Evolutionary conservation across 495 filamentous ascomycete species (phyloP).

Genomic region (Chaetomium fimeti): DNA sequence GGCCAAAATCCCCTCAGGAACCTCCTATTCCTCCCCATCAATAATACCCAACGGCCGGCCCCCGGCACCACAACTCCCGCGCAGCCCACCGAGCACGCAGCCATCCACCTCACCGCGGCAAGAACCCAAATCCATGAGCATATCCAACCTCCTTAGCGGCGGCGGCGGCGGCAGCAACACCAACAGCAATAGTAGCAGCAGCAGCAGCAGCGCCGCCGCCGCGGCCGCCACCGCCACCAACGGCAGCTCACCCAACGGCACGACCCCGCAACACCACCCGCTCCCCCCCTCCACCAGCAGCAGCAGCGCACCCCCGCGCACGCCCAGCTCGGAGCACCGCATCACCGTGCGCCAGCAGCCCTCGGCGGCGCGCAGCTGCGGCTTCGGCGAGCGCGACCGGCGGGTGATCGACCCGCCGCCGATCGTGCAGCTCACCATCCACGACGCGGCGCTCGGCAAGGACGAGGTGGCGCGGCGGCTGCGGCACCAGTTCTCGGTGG

Average conservation of each 20-base stretch:
- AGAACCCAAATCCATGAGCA: conserved; percentile 46
- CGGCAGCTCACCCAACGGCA: conserved; percentile 39
- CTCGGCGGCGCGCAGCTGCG: conserved; percentile 83
- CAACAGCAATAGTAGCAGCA: conserved; percentile 28
- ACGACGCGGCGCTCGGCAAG: conserved; percentile 55
- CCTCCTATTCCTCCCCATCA: conserved; percentile 18
- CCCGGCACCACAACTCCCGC: conserved; percentile 19
- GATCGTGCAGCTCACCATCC: conserved; percentile 81
- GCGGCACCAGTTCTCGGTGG: conserved; percentile 72
- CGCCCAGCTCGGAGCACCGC: conserved; percentile 31
- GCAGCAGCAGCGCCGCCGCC: conserved; percentile 15
- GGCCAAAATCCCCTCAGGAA: conserved; percentile 14
- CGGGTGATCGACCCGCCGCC: conserved; percentile 93
- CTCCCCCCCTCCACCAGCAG: conserved; percentile 32
- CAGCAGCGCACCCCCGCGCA: background rate
- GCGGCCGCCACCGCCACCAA: conserved; percentile 34
- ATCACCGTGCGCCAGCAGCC: conserved; percentile 89
- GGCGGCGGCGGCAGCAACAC: conserved; percentile 24
- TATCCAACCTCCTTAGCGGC: conserved; percentile 45
- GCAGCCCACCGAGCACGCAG: conserved; percentile 32
- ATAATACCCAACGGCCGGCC: conserved; percentile 19
- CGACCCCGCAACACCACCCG: conserved; percentile 37
- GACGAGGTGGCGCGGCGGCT: conserved; percentile 59
- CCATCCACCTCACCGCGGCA: conserved; percentile 34
- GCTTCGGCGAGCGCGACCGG: conserved; percentile 89